Evolutionary conservation across 345 rosid genomes (phyloP).

Genomic region (Syzygium oleosum): DNA sequence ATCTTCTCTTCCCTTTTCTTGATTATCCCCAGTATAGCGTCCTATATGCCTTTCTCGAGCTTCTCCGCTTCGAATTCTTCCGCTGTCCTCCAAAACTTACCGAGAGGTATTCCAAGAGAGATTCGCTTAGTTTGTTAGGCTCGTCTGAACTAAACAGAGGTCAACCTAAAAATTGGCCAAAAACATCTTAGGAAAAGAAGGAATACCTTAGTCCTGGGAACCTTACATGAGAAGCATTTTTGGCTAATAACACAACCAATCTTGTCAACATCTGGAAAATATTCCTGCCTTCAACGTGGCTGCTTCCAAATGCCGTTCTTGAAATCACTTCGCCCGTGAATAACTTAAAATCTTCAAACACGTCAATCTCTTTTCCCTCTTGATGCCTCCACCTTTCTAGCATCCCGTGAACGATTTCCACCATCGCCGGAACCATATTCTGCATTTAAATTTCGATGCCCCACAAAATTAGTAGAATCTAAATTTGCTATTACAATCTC

Average conservation of each 20-base stretch:
- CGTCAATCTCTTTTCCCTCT: constrained; percentile 30
- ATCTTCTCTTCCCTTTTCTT: constrained; percentile 12
- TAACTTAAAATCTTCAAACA: constrained; percentile 20
- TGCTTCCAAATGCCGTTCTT: constrained; percentile 45
- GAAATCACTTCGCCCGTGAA: constrained; percentile 39
- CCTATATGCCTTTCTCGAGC: constrained; percentile 4
- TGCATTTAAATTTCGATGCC: not conserved
- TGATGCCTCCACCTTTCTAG: constrained; percentile 26
- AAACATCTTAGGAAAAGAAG: not conserved
- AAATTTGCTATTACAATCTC: not conserved
- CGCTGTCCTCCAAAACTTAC: constrained; percentile 12
- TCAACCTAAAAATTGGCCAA: not conserved
- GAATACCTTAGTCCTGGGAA: constrained; percentile 22
- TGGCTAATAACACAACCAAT: constrained; percentile 2
- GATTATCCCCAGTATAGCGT: not conserved
- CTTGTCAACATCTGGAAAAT: constrained; percentile 23
- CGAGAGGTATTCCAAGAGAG: not conserved
- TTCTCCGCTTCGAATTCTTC: constrained; percentile 13
- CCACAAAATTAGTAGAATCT: not conserved
- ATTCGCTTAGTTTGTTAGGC: not conserved
- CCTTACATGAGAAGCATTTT: not conserved
- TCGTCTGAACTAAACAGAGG: not conserved
- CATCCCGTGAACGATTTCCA: constrained; percentile 27
- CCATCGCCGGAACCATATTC: constrained; percentile 27
- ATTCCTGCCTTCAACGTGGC: constrained; percentile 25